These are phyloP conservation scores for Coemansia sp. DNA, from an alignment of 192 early-diverging fungal genomes.

Conservation along the genomic window DNA sequence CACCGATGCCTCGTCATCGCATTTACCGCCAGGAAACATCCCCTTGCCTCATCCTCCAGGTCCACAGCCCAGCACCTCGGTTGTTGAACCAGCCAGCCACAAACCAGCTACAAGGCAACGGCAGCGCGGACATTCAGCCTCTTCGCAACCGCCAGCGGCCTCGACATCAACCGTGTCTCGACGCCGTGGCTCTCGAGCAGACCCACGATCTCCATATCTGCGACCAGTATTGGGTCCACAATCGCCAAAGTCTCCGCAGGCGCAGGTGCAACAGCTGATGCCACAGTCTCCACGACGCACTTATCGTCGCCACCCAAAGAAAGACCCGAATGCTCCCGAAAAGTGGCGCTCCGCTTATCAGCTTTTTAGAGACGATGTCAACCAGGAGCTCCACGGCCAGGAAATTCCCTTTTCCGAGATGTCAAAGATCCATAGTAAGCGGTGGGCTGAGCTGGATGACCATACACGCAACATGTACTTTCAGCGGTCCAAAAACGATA, in stretches of 20 bases:
- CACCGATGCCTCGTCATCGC: constrained; percentile 25
- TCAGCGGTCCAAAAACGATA: constrained; percentile 32
- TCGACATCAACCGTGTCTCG: constrained; percentile 12
- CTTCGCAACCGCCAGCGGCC: constrained; percentile 17
- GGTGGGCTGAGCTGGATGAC: constrained; percentile 36
- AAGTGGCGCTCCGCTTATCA: constrained; percentile 55
- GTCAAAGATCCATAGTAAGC: constrained; percentile 52
- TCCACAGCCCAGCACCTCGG: constrained; percentile 13
- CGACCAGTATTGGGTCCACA: constrained; percentile 16
- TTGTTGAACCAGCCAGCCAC: constrained; percentile 6
- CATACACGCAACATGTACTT: constrained; percentile 29
- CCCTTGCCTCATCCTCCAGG: constrained; percentile 7
- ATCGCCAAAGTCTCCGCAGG: constrained; percentile 17
- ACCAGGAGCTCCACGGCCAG: constrained; percentile 42
- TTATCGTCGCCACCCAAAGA: constrained; percentile 50
- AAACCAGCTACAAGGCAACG: constrained; percentile 16
- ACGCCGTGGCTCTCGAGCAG: constrained; percentile 30
- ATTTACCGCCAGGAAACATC: not conserved
- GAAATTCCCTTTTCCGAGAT: constrained; percentile 50
- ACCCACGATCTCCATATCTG: constrained; percentile 28
- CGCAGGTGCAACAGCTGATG: constrained; percentile 6
- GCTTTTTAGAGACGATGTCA: constrained; percentile 52
- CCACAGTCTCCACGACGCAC: constrained; percentile 37
- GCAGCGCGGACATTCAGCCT: constrained; percentile 36
- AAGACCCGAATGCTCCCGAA: constrained; percentile 47